Percentiles rank a stretch among this genome's conserved stretches.
phyloP scores from a whole-genome alignment of 2,329 filamentous ascomycete species.

The Exserohilum rostratum region DNA sequence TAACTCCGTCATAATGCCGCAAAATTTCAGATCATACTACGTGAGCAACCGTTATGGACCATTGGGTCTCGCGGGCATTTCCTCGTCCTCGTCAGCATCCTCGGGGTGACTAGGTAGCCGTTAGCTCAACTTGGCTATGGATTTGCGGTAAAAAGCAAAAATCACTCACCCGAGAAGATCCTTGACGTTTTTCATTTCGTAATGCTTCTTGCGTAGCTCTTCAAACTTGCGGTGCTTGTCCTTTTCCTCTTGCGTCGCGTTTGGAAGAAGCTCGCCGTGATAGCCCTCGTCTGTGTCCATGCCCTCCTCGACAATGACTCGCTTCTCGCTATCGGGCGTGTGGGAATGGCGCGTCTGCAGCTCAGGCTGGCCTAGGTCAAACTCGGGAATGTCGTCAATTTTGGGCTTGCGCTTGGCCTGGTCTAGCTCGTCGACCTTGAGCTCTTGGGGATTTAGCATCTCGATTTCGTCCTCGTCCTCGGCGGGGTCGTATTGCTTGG shows the following conservation, averaged over 20 bases:
- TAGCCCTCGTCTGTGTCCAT: constrained; percentile 51
- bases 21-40: constrained; percentile 12
- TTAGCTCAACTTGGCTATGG: neutral
- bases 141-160: no score
- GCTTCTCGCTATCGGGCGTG: constrained; percentile 65
- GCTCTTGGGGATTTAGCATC: constrained; percentile 71
- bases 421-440: constrained; percentile 73
- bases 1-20: constrained; percentile 22
- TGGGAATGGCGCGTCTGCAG: constrained; percentile 50
- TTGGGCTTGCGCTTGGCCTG: constrained; percentile 57
- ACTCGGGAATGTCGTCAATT: constrained; percentile 81
- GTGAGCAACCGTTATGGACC: constrained; percentile 1
- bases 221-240: constrained; percentile 95
- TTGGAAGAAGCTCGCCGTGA: constrained; percentile 64
- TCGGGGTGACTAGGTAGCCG: constrained; percentile 3
- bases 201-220: constrained; percentile 90
- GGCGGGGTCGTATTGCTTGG: constrained; percentile 84
- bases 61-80: constrained; percentile 13
- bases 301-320: constrained; percentile 75
- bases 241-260: constrained; percentile 68
- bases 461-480: constrained; percentile 80
- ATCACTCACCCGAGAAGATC: constrained; percentile 72
- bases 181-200: constrained; percentile 97
- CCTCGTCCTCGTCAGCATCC: constrained; percentile 13
- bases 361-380: constrained; percentile 92